phyloP scores from a whole-genome alignment of 305 asterid species.

The Plantago coronopus region DNA sequence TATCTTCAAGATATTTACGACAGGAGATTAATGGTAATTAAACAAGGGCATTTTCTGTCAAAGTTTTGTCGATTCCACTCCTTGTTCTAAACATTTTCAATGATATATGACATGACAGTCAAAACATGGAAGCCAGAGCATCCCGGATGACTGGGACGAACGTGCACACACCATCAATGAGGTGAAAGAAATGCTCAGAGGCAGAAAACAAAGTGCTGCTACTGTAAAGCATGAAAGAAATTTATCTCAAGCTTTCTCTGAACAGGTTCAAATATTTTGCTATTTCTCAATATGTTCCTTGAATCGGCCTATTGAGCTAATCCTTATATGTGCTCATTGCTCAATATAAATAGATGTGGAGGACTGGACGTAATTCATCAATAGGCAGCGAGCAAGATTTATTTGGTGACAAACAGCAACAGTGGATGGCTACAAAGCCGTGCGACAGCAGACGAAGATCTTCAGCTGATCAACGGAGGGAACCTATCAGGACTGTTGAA shows the following conservation, averaged over 20 bases:
- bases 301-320: background rate
- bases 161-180: slow-evolving; percentile 32
- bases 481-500: slow-evolving; percentile 31
- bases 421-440: slow-evolving; percentile 30
- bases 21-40: slow-evolving; percentile 33
- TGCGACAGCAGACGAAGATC: slow-evolving; percentile 38
- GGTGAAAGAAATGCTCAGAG: slow-evolving; percentile 29
- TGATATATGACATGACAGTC: slow-evolving; percentile 15
- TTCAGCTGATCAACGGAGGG: slow-evolving; percentile 29
- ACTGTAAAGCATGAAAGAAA: slow-evolving; percentile 26
- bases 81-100: background rate
- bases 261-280: slow-evolving; percentile 26
- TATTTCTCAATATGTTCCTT: too few relatives aligned
- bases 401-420: slow-evolving; percentile 27
- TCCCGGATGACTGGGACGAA: slow-evolving; percentile 30
- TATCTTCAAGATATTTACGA: slow-evolving; percentile 27
- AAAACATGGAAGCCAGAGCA: slow-evolving; percentile 27
- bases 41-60: background rate
- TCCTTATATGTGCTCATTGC: background rate
- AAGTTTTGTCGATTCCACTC: background rate
- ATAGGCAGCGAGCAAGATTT: slow-evolving; percentile 30
- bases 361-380: slow-evolving; percentile 27
- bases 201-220: slow-evolving; percentile 28
- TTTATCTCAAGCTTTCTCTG: slow-evolving; percentile 29
- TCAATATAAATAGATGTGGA: slow-evolving; percentile 23